Percentiles rank a stretch among this genome's conserved stretches.
phyloP scores from a whole-genome alignment of 352 stramenopile genomes.

The Thraustotheca clavata region DNA sequence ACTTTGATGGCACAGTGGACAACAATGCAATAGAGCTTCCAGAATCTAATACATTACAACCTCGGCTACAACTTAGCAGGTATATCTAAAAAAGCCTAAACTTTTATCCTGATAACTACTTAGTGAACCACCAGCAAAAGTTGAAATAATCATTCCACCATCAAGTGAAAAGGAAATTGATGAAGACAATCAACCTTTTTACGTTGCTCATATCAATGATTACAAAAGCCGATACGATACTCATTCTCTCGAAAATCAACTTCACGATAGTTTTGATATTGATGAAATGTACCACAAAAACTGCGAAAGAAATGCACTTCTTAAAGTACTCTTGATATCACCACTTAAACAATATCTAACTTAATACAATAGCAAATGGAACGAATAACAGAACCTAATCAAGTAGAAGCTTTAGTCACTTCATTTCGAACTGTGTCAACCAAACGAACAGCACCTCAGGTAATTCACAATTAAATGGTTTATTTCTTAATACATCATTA shows the following conservation, averaged over 20 bases:
- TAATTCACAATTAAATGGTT: background rate
- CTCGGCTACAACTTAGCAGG: no score
- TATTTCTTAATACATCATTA: background rate
- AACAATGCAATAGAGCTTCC: no score
- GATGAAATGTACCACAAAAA: conserved; percentile 9
- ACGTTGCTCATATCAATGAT: background rate
- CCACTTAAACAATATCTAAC: background rate
- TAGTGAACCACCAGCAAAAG: no score
- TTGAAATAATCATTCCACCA: background rate
- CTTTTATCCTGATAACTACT: no score
- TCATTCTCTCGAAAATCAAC: background rate
- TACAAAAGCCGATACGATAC: background rate
- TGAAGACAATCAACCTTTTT: background rate
- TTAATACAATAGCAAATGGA: background rate
- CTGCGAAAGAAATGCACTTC: background rate
- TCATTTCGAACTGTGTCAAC: background rate
- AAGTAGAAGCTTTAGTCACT: conserved; percentile 2
- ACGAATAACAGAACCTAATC: background rate
- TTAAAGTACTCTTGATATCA: background rate
- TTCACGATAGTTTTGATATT: conserved; percentile 11
- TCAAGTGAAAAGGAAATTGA: background rate
- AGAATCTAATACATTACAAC: no score
- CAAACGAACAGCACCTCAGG: background rate
- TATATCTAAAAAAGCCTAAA: no score
- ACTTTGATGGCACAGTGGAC: conserved; percentile 14